phyloP scores from a whole-genome alignment of 306 rosid genomes.

The Biancaea sappan region DNA sequence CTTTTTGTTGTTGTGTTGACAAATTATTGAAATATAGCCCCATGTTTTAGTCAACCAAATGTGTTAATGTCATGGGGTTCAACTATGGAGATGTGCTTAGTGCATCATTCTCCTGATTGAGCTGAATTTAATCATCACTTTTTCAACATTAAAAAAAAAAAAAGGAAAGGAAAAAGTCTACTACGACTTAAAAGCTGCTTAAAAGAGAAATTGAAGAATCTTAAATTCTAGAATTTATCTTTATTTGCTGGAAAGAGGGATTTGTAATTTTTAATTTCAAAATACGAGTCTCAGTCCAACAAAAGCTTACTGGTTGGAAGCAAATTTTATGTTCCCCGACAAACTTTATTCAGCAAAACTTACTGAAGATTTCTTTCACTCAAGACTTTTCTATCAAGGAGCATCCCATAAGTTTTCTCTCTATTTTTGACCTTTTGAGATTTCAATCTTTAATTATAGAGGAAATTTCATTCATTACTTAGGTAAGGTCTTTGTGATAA shows the following conservation, averaged over 20 bases:
- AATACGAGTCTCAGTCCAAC: background rate
- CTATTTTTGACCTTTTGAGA: background rate
- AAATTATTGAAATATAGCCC: background rate
- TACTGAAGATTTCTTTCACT: background rate
- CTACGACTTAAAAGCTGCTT: no score
- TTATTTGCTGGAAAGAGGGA: background rate
- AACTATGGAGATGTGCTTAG: background rate
- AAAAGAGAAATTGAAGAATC: background rate
- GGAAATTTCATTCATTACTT: background rate
- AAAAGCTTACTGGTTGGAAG: background rate
- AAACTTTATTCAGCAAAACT: background rate
- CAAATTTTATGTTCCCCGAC: background rate
- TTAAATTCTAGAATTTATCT: background rate
- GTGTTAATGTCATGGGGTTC: background rate
- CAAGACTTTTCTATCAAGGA: background rate
- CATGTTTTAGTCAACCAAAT: background rate
- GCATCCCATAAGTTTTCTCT: background rate
- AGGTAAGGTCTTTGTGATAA: background rate
- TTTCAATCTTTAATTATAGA: background rate
- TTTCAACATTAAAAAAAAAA: no score
- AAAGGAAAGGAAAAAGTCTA: no score
- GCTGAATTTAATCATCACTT: no score
- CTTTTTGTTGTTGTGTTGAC: conserved; percentile 12
- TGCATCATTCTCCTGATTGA: background rate
- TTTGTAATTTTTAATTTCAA: background rate